These are phyloP conservation scores for Alternaria ethzedia DNA, from an alignment of 2,329 filamentous ascomycete species.

Conservation along the genomic window DNA sequence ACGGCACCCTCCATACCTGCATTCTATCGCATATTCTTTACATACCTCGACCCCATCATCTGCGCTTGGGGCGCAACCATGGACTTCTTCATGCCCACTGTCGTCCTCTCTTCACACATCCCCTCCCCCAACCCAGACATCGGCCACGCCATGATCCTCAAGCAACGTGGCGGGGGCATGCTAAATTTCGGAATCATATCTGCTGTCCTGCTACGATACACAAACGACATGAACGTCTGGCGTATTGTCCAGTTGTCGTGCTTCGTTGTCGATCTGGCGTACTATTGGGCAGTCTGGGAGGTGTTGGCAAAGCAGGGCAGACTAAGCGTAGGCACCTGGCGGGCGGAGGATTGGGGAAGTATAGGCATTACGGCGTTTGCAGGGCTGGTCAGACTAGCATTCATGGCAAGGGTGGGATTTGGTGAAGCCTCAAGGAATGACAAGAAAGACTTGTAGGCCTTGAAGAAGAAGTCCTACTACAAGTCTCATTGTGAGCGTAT, in stretches of 20 bases:
- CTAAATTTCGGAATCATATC: conserved; percentile 36
- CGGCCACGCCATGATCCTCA: conserved; percentile 34
- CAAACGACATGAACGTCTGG: conserved; percentile 29
- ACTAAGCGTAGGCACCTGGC: conserved; percentile 21
- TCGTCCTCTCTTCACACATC: conserved; percentile 30
- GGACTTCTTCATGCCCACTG: conserved; percentile 30
- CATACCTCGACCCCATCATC: conserved; percentile 34
- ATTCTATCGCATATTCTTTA: conserved; percentile 38
- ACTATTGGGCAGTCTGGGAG: conserved; percentile 25
- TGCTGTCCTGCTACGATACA: conserved; percentile 34
- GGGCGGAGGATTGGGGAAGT: conserved; percentile 42
- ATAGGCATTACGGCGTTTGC: conserved; percentile 34
- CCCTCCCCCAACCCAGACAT: conserved; percentile 23
- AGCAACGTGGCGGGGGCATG: conserved; percentile 35
- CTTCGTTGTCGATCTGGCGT: conserved; percentile 30
- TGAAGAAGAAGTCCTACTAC: not conserved
- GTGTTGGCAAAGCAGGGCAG: conserved; percentile 23
- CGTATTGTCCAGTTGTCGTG: conserved; percentile 26
- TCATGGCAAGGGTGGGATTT: conserved; percentile 27
- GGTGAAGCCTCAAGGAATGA: not conserved
- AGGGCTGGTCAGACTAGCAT: conserved; percentile 27
- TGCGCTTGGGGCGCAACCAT: conserved; percentile 36
- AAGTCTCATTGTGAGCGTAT: not conserved
- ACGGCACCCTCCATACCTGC: conserved; percentile 7
- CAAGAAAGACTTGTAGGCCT: not conserved